Base-by-base conservation (phyloP, 257 asterid species). In the Knoxia roxburghii region DNA sequence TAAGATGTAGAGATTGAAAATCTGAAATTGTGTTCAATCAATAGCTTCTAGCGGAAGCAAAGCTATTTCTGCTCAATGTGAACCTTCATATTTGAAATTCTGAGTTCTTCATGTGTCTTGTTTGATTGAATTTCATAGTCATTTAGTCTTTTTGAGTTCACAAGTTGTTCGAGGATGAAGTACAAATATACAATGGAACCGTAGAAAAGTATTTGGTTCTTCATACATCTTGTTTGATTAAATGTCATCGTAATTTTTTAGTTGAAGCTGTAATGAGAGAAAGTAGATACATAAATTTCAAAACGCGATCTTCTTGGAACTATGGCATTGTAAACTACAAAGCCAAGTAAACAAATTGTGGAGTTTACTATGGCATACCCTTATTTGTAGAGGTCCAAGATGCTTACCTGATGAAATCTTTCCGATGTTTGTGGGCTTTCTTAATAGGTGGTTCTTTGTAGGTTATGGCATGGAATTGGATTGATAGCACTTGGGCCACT, bases 381-480 rank as follows among this genome's bases (percentile, higher is more conserved):
- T 10, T 15, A 57, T 68, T 37, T 0, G 26, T 9, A 15, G 72
- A n/a, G n/a, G n/a, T n/a, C n/a, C n/a, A n/a, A n/a, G n/a, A n/a
- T n/a, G 45, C 32, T 69, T 68, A 75, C 39, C 63, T 33, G 72
- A 57, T n/a, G 69, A 65, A 41, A 70, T 65, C 71, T 64, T 40
- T 57, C 64, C 52, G 61, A 54, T 60, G 52, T 60, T 61, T 45
- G 55, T 70, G 79, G 65, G 58, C 59, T 62, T 68, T 21, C 72
- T 74, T 1, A 55, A 29, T 37, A 46, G 52, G 46, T 68, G 30
- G 35, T 55, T 55, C 62, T 74, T 63, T 33, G 20, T 27, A 12
- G 61, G 49, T 69, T n/a, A 33, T 45, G 51, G 7, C 58, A 9
- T 32, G 51, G 32, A n/a, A 68, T 57, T 57, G 65, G 59, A 58